Evolutionary conservation across 78 protist genomes (phyloP).

Genomic region (Monocercomonoides exilis): DNA sequence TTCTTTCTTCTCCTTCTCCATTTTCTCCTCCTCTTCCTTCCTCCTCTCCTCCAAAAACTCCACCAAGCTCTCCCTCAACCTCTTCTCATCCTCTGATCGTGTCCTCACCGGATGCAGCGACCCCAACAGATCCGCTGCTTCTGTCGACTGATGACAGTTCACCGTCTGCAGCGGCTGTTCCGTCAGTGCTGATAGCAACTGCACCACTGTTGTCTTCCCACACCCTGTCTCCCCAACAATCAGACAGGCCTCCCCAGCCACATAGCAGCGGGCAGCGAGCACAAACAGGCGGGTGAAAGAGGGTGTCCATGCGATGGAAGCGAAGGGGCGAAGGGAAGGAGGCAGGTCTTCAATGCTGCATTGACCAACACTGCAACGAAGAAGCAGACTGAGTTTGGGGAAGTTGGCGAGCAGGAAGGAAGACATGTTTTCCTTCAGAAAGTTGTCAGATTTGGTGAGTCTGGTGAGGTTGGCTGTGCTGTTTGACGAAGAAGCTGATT

Average conservation of each 20-base stretch:
- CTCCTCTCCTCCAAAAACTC: not conserved
- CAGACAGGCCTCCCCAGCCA: slow-evolving; percentile 77
- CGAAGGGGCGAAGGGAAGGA: not conserved
- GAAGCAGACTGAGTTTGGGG: not conserved
- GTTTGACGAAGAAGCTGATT: no score
- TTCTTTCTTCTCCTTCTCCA: not conserved
- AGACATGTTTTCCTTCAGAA: no score
- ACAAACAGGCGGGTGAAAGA: slow-evolving; percentile 58
- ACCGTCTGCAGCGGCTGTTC: slow-evolving; percentile 56
- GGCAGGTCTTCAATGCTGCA: slow-evolving; percentile 3
- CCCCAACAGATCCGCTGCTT: slow-evolving; percentile 94
- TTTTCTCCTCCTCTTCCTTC: not conserved
- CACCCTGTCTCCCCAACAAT: slow-evolving; percentile 96
- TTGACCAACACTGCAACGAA: no score
- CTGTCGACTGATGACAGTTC: slow-evolving; percentile 97
- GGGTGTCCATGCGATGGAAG: slow-evolving; percentile 69
- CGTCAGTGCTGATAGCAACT: slow-evolving; percentile 46
- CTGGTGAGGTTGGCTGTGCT: no score
- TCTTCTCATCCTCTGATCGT: not conserved
- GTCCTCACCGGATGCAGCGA: slow-evolving; percentile 82
- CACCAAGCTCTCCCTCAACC: not conserved
- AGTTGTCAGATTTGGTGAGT: no score
- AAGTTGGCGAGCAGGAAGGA: not conserved
- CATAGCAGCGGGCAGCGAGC: slow-evolving; percentile 64
- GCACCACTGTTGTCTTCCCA: slow-evolving; percentile 91